Percentiles rank a stretch among this genome's conserved stretches.
These are phyloP conservation scores for Melampsora abietis-canadensis DNA, from an alignment of 1,284 basidiomycete genomes.

Conservation along the genomic window DNA sequence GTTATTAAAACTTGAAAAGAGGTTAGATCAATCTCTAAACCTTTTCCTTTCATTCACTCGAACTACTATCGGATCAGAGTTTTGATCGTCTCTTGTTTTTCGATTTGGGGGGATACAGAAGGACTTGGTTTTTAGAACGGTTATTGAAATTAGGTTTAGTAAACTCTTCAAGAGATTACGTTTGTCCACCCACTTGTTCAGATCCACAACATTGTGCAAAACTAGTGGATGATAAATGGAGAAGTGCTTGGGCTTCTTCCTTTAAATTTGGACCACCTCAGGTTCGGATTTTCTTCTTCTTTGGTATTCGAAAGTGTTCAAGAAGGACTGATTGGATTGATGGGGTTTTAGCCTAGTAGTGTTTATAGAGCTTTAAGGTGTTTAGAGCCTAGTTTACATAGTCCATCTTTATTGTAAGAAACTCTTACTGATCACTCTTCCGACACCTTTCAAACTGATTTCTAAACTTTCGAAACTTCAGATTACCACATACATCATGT, in stretches of 20 bases:
- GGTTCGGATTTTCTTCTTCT: constrained; percentile 43
- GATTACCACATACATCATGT: constrained; percentile 41
- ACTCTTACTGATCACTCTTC: not conserved
- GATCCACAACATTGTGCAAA: constrained; percentile 73
- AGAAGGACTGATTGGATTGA: not conserved
- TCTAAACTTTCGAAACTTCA: not conserved
- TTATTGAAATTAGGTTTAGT: constrained; percentile 84
- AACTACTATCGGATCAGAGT: not conserved
- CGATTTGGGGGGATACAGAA: constrained; percentile 55
- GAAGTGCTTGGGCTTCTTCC: constrained; percentile 76
- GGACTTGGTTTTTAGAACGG: constrained; percentile 90
- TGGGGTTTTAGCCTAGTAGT: constrained; percentile 20
- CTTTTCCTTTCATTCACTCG: not conserved
- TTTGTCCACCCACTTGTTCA: constrained; percentile 68
- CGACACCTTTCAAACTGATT: not conserved
- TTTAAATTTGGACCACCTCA: constrained; percentile 71
- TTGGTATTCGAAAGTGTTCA: constrained; percentile 43
- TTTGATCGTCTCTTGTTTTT: not conserved
- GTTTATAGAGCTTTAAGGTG: constrained; percentile 40
- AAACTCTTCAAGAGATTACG: constrained; percentile 81
- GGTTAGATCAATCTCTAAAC: constrained; percentile 57
- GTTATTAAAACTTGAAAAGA: constrained; percentile 77
- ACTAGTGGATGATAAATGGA: constrained; percentile 90
- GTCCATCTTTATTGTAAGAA: constrained; percentile 38
- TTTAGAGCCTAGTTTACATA: constrained; percentile 43